A percentile compares a stretch with the other conserved stretches of the same genome.
These are phyloP conservation scores for Pneumocystis carinii DNA, from an alignment of 1,139 yeast species.

Conservation along the genomic window DNA sequence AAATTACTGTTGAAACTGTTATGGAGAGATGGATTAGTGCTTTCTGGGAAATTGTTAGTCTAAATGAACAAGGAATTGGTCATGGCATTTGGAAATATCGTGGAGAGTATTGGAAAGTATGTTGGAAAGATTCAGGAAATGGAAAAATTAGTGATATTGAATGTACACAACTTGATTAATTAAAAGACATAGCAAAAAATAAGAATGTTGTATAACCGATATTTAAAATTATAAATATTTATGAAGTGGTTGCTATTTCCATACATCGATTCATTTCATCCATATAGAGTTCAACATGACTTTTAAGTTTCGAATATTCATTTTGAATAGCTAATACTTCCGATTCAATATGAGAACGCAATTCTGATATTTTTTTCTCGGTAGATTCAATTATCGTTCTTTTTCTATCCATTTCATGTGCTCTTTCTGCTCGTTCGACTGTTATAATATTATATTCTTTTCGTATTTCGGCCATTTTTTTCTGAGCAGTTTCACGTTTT, in stretches of 20 bases:
- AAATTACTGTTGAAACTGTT: background rate
- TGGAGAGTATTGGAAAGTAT: background rate
- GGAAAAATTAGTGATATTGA: background rate
- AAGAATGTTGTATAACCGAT: background rate
- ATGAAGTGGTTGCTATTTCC: constrained; percentile 9
- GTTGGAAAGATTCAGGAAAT: background rate
- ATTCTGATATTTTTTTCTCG: constrained; percentile 29
- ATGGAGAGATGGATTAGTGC: background rate
- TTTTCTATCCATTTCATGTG: constrained; percentile 37
- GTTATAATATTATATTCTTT: constrained; percentile 36
- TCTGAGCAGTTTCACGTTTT: constrained; percentile 33
- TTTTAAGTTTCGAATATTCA: constrained; percentile 41
- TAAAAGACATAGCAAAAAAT: background rate
- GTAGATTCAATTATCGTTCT: constrained; percentile 35
- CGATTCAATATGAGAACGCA: constrained; percentile 34
- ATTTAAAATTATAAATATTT: background rate
- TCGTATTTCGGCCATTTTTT: constrained; percentile 33
- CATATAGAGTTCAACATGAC: constrained; percentile 37
- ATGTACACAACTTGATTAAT: background rate
- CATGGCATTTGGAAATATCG: background rate
- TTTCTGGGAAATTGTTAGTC: background rate
- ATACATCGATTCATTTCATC: constrained; percentile 34
- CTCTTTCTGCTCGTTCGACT: constrained; percentile 37
- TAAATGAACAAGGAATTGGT: background rate
- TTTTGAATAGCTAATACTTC: constrained; percentile 41